Conservation (phyloP, 116 monocot genomes). For the Phalaenopsis hybrid region DNA sequence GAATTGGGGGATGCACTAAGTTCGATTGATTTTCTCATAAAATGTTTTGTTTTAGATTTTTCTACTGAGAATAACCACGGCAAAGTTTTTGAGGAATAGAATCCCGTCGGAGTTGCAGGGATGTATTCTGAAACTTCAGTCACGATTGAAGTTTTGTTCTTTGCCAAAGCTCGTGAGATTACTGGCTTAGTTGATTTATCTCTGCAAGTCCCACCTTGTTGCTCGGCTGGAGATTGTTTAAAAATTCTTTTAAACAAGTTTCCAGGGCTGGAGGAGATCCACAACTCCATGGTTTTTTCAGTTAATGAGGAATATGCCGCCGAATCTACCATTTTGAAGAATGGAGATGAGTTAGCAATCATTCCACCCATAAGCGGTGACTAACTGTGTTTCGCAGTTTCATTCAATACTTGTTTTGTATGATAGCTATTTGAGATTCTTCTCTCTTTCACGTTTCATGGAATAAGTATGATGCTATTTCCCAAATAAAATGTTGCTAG, state of each 20-base stretch:
- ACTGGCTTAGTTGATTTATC: slow-evolving; percentile 37
- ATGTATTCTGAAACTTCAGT: slow-evolving; percentile 10
- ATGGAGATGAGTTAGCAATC: slow-evolving; percentile 80
- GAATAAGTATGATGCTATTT: too few relatives aligned
- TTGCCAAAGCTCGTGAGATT: slow-evolving; percentile 78
- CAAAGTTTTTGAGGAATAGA: background rate
- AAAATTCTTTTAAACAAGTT: slow-evolving; percentile 35
- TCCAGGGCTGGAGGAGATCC: slow-evolving; percentile 56
- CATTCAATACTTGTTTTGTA: too few relatives aligned
- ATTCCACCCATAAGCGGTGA: slow-evolving; percentile 96
- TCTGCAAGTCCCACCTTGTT: slow-evolving; percentile 39
- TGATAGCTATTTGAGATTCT: too few relatives aligned
- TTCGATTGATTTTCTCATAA: background rate
- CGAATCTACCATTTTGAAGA: slow-evolving; percentile 38
- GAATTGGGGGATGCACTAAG: background rate
- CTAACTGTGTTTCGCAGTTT: slow-evolving; percentile 11
- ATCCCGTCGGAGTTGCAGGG: background rate
- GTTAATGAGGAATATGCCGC: slow-evolving; percentile 84
- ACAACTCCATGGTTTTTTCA: slow-evolving; percentile 58
- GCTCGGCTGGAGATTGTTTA: slow-evolving; percentile 62
- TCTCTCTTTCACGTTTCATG: too few relatives aligned
- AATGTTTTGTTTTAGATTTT: background rate
- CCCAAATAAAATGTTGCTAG: too few relatives aligned
- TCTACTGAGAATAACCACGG: background rate
- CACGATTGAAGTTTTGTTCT: slow-evolving; percentile 69